Base-by-base conservation (phyloP, 2,329 filamentous ascomycete species). In the Lachnellula cervina region DNA sequence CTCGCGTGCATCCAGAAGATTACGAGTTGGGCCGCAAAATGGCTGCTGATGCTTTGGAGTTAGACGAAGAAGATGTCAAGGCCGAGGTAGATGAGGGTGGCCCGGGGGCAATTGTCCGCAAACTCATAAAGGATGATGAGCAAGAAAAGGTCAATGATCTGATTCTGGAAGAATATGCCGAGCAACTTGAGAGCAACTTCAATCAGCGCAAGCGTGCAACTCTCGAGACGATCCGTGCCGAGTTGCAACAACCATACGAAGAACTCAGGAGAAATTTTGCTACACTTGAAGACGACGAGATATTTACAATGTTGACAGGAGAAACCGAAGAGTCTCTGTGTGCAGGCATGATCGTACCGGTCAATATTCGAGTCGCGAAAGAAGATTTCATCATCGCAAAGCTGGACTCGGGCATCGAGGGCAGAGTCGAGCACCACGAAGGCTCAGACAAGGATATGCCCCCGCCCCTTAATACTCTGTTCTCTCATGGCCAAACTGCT, bases 1-100 rank as follows among this genome's bases (percentile, higher is more conserved):
- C 94, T 47, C 89, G 94, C 76, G 91, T 99, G 17, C 94, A 99
- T 68, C 94, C 94, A 1, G 94, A 99, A 76, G 94, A 99, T 70
- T 99, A 99, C 72, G 94, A 99, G 64, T 86, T 99, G 59, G 94
- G 91, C 49, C 89, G 93, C 64, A 99, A 99, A 75, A 97, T 99
- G 87, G 94, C 94, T 19, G 94, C 94, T 3, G 94, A 99, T 77
- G 94, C 94, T 16, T 78, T 99, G 48, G 93, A 97, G 70, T 80
- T 99, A 63, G 94, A 99, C 65, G 94, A 99, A 73, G 94, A 99
- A 75, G 94, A 99, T 67, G 90, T 99, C 69, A 95, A 96, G 73
- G 90, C 89, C 1, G 92, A 97, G 74, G 88, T 88, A 5, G 90
- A 96, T 62, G 90, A 97, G 68, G 90, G 91, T 61, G 94, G 94